Percentiles rank a stretch among this genome's conserved stretches.
phyloP scores from a whole-genome alignment of 2,329 filamentous ascomycete species.

The Cladosporium austrohemisphaericum region DNA sequence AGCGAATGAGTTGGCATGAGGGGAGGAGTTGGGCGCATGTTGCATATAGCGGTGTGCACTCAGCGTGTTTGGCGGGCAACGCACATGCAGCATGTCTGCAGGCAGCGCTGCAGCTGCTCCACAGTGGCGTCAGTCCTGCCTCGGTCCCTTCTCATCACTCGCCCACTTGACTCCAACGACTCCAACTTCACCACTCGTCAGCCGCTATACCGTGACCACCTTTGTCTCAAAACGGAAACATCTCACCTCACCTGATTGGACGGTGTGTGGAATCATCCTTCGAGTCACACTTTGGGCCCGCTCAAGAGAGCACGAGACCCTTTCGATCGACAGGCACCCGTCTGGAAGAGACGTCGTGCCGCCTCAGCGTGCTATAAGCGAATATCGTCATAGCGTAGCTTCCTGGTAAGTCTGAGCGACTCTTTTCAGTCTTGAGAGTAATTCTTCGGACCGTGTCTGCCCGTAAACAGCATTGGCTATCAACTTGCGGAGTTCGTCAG shows the following conservation, averaged over 20 bases:
- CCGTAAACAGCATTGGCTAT: too few species aligned
- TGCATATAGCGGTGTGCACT: constrained; percentile 14
- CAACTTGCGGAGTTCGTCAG: too few species aligned
- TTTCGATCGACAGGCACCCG: constrained; percentile 1
- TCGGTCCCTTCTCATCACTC: not conserved
- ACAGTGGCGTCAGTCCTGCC: constrained; percentile 6
- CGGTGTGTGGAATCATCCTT: not conserved
- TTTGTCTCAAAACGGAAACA: not conserved
- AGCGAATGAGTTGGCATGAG: not conserved
- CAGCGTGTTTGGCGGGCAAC: not conserved
- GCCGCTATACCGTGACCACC: constrained; percentile 8
- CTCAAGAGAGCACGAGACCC: not conserved
- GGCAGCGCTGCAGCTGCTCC: constrained; percentile 3
- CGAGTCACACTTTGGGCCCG: not conserved
- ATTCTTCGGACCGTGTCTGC: too few species aligned
- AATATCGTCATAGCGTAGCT: not conserved
- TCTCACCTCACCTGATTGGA: not conserved
- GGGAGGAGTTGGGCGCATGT: constrained; percentile 3
- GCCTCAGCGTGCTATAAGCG: not conserved
- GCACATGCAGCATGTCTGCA: not conserved
- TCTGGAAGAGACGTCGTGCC: not conserved
- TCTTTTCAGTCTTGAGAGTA: too few species aligned
- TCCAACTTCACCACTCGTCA: not conserved
- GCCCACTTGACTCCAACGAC: too few species aligned
- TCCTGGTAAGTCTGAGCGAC: too few species aligned